Percentiles rank a stretch among this genome's conserved stretches.
phyloP scores from a whole-genome alignment of 225 moss, liverwort and hornwort genomes.

The Marchantia polymorpha region DNA sequence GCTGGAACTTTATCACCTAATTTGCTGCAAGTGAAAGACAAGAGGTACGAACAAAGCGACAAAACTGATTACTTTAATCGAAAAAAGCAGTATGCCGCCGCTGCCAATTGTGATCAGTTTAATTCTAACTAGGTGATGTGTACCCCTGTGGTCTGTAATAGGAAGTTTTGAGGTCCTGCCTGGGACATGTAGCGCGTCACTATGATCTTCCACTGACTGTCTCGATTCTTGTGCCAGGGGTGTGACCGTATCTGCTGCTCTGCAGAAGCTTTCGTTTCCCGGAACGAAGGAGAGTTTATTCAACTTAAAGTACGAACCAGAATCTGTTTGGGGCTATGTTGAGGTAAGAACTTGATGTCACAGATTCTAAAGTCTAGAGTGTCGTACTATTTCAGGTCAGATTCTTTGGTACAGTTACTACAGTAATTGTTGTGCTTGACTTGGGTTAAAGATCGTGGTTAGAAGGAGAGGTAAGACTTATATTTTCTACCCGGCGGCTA shows the following conservation, averaged over 20 bases:
- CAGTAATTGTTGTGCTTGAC: not conserved
- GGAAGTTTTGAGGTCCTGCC: too few relatives aligned
- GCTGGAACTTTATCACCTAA: conserved; percentile 73
- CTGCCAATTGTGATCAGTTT: too few relatives aligned
- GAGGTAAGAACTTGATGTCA: conserved; percentile 46
- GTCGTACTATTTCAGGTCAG: not conserved
- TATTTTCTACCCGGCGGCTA: not conserved
- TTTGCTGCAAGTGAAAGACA: conserved; percentile 59
- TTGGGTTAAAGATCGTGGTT: not conserved
- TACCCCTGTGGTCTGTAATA: too few relatives aligned
- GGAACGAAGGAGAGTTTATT: conserved; percentile 68
- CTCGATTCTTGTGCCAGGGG: conserved; percentile 43
- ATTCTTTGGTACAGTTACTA: not conserved
- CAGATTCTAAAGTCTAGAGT: not conserved
- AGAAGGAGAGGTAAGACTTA: not conserved
- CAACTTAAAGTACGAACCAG: conserved; percentile 62
- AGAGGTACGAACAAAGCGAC: conserved; percentile 40
- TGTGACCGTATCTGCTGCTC: conserved; percentile 63
- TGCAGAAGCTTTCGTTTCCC: conserved; percentile 50
- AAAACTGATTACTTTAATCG: too few relatives aligned
- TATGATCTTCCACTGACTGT: not conserved
- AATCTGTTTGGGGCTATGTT: conserved; percentile 87
- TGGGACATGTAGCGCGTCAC: too few relatives aligned
- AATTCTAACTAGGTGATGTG: too few relatives aligned
- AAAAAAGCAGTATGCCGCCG: too few relatives aligned